These are phyloP conservation scores for Carallia brachiata DNA, from an alignment of 345 rosid species.

Conservation along the genomic window DNA sequence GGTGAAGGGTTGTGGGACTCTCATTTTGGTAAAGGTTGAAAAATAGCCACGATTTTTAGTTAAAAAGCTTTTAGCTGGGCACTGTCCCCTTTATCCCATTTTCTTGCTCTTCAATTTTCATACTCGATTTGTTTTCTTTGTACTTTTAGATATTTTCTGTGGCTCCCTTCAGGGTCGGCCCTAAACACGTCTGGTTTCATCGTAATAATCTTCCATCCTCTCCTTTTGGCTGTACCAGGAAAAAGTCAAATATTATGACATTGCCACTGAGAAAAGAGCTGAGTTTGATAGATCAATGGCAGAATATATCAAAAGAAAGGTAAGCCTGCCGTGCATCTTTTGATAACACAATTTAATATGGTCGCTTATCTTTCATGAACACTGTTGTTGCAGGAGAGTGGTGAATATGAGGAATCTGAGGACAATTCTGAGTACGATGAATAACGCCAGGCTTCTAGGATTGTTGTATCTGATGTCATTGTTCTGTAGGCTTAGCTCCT, in stretches of 20 bases:
- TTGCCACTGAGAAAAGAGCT: constrained; percentile 82
- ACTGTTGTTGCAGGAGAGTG: constrained; percentile 57
- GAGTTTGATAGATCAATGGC: constrained; percentile 78
- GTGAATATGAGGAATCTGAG: constrained; percentile 58
- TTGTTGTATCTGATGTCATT: constrained; percentile 4
- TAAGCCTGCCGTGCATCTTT: constrained; percentile 13
- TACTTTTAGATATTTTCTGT: not conserved
- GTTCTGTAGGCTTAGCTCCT: constrained; percentile 18
- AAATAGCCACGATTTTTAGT: too few species aligned
- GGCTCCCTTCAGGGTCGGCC: not conserved
- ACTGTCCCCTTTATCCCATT: too few species aligned
- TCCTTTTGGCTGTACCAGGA: constrained; percentile 44
- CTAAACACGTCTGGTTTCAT: not conserved
- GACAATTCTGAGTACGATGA: constrained; percentile 62
- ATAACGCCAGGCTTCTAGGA: constrained; percentile 21
- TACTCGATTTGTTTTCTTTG: too few species aligned
- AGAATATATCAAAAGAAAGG: constrained; percentile 69
- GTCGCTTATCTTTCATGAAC: constrained; percentile 5
- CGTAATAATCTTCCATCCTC: constrained; percentile 4
- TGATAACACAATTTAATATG: constrained; percentile 3
- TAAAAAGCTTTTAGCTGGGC: too few species aligned
- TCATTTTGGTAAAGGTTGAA: too few species aligned
- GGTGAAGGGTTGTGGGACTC: too few species aligned
- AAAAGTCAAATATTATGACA: constrained; percentile 88
- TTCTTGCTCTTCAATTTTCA: too few species aligned